phyloP scores from a whole-genome alignment of 2,329 filamentous ascomycete genomes.

The Exophiala oligosperma region DNA sequence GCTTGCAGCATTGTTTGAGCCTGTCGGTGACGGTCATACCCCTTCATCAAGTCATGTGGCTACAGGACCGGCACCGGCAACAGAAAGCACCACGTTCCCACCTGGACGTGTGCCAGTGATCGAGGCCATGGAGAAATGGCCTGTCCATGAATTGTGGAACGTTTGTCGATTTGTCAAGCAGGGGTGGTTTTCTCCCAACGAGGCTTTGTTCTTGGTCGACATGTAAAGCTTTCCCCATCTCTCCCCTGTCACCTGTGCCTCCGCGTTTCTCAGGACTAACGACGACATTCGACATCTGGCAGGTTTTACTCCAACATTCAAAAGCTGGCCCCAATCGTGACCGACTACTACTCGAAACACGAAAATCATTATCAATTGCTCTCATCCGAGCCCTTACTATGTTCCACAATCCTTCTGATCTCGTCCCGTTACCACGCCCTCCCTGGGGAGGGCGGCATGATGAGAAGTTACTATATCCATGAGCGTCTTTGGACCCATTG shows the following conservation, averaged over 20 bases:
- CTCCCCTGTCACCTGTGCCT: neutral
- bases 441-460: conserved; percentile 44
- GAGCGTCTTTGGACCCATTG: conserved; percentile 56
- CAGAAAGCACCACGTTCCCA: too few relatives aligned
- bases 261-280: too few relatives aligned
- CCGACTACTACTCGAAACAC: conserved; percentile 52
- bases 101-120: too few relatives aligned
- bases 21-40: too few relatives aligned
- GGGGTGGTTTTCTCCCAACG: conserved; percentile 50
- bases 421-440: conserved; percentile 54
- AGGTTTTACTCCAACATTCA: conserved; percentile 52
- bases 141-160: conserved; percentile 66
- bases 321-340: conserved; percentile 52
- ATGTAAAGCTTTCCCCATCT: neutral
- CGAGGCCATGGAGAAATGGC: conserved; percentile 45
- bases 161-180: conserved; percentile 33
- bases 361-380: conserved; percentile 50
- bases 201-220: conserved; percentile 48
- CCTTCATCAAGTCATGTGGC: too few relatives aligned
- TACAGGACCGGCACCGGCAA: too few relatives aligned
- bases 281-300: conserved; percentile 25
- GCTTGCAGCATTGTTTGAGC: too few relatives aligned
- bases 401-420: conserved; percentile 55
- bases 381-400: conserved; percentile 53
- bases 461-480: conserved; percentile 55